A percentile compares a stretch with the other conserved stretches of the same genome.
Evolutionary conservation across 1,139 yeast genomes (phyloP).

Genomic region (Nakaseomyces nivariensis): DNA sequence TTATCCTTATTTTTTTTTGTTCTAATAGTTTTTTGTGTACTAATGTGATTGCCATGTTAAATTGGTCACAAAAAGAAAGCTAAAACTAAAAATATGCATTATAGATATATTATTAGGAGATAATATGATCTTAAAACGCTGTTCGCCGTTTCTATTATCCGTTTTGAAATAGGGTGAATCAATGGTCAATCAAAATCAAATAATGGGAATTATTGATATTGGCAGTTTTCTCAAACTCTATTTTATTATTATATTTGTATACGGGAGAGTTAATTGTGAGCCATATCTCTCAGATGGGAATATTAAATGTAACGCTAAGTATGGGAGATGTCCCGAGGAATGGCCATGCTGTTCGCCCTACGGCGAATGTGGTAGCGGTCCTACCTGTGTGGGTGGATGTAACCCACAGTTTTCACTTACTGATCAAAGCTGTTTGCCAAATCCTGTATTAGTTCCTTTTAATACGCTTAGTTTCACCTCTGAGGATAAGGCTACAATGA

Average conservation of each 20-base stretch:
- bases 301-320: slow-evolving; percentile 37
- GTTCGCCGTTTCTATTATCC: no score
- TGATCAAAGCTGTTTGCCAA: slow-evolving; percentile 57
- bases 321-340: slow-evolving; percentile 52
- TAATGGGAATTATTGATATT: not conserved
- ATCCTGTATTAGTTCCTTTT: slow-evolving; percentile 19
- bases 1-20: not conserved
- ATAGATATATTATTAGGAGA: no score
- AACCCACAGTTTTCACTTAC: slow-evolving; percentile 58
- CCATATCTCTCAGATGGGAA: not conserved
- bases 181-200: no score
- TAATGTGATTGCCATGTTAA: no score
- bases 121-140: no score
- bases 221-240: not conserved
- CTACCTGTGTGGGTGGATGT: slow-evolving; percentile 74
- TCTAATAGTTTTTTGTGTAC: not conserved
- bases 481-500: not conserved
- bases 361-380: slow-evolving; percentile 80
- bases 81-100: no score
- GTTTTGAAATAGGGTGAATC: no score
- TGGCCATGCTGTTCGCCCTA: slow-evolving; percentile 77
- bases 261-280: not conserved
- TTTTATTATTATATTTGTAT: not conserved
- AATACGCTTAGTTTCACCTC: not conserved
- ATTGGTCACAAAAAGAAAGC: no score